Percentiles rank a stretch among this genome's conserved stretches.
Evolutionary conservation across 2,329 filamentous ascomycete genomes (phyloP).

Genomic region (Apiospora koreana): DNA sequence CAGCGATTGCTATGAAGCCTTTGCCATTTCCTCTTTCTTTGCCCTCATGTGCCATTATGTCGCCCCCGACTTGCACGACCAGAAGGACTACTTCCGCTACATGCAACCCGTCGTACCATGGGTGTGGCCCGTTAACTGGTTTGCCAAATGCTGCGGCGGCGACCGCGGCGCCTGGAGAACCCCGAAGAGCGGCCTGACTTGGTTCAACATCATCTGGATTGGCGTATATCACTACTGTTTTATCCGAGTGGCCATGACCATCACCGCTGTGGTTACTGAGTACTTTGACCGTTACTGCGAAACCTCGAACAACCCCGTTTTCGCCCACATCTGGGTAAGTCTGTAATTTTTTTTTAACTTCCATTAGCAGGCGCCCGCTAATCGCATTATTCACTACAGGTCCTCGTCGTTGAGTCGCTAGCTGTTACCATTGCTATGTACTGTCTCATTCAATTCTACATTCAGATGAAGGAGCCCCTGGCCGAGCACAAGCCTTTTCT

Average conservation of each 20-base stretch:
- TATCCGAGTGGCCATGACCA: conserved; percentile 76
- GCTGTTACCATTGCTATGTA: conserved; percentile 86
- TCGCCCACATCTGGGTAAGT: conserved; percentile 80
- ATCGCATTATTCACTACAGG: conserved; percentile 37
- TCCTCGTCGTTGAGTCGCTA: conserved; percentile 67
- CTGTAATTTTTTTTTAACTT: conserved; percentile 15
- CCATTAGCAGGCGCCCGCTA: conserved; percentile 11
- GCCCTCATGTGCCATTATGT: conserved; percentile 79
- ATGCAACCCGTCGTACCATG: conserved; percentile 68
- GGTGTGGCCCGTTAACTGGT: conserved; percentile 73
- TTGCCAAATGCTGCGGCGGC: conserved; percentile 70
- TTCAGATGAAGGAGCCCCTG: conserved; percentile 71
- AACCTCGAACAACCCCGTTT: conserved; percentile 73
- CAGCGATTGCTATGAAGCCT: conserved; percentile 85
- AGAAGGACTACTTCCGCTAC: conserved; percentile 78
- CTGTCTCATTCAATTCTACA: conserved; percentile 84
- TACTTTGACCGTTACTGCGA: conserved; percentile 74
- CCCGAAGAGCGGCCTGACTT: conserved; percentile 80
- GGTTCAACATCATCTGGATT: conserved; percentile 87
- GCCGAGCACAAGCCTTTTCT: conserved; percentile 71
- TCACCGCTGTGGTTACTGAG: conserved; percentile 74
- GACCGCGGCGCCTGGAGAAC: conserved; percentile 69
- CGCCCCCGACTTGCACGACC: conserved; percentile 73
- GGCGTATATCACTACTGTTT: conserved; percentile 86
- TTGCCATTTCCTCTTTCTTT: conserved; percentile 87